Percentiles rank a stretch among this genome's conserved stretches.
phyloP scores from a whole-genome alignment of 2,329 filamentous ascomycete genomes.

The Penicillium brasilianum region DNA sequence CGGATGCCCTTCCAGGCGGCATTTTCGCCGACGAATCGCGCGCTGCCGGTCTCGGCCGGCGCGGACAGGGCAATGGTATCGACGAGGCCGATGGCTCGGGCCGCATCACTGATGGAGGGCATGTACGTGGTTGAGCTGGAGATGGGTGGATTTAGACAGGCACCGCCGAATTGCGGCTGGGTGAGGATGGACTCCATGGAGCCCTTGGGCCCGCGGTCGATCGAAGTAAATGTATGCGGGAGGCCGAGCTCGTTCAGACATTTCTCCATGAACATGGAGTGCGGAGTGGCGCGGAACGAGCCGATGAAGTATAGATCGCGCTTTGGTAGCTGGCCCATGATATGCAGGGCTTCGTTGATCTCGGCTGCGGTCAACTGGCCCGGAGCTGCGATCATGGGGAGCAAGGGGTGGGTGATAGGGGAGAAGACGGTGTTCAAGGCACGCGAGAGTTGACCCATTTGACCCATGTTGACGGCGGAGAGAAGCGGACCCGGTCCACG shows the following conservation, averaged over 20 bases:
- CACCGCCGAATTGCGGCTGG: constrained; percentile 78
- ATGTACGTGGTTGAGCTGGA: constrained; percentile 64
- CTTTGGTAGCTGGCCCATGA: constrained; percentile 79
- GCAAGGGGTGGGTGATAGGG: constrained; percentile 81
- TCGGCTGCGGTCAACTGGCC: constrained; percentile 85
- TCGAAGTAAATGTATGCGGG: constrained; percentile 78
- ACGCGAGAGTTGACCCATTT: constrained; percentile 81
- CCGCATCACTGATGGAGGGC: constrained; percentile 73
- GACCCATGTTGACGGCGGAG: constrained; percentile 86
- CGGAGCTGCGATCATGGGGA: constrained; percentile 82
- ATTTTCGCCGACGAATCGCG: constrained; percentile 74
- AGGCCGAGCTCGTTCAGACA: constrained; percentile 82
- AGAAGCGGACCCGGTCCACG: constrained; percentile 72
- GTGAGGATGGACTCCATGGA: constrained; percentile 74
- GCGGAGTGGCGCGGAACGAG: constrained; percentile 72
- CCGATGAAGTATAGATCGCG: constrained; percentile 82
- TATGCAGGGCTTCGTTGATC: constrained; percentile 78
- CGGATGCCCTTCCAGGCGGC: constrained; percentile 85
- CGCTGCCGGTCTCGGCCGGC: constrained; percentile 25
- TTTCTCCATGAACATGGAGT: constrained; percentile 85
- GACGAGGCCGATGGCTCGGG: constrained; percentile 76
- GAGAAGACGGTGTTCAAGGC: constrained; percentile 86
- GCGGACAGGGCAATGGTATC: constrained; percentile 76
- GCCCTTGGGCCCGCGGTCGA: constrained; percentile 71
- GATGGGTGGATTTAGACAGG: constrained; percentile 77